These are phyloP conservation scores for Mycena epipterygia DNA, from an alignment of 768 basidiomycete genomes.

Conservation along the genomic window DNA sequence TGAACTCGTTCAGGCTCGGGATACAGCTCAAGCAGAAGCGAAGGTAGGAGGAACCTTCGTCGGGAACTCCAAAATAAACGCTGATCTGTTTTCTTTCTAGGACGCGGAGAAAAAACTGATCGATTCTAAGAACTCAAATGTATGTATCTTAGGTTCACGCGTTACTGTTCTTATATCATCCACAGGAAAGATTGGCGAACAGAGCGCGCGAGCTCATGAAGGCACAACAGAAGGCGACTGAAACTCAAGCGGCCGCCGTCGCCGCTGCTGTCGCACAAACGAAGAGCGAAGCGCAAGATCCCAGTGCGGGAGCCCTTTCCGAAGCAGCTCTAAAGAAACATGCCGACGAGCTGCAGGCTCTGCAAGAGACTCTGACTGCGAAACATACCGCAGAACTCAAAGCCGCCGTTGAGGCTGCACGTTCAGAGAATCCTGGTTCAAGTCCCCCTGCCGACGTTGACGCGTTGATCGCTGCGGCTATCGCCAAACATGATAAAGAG, in stretches of 20 bases:
- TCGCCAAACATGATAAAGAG: slow-evolving; percentile 63
- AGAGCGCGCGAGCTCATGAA: slow-evolving; percentile 68
- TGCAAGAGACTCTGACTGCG: slow-evolving; percentile 66
- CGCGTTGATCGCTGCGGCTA: slow-evolving; percentile 63
- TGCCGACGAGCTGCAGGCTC: slow-evolving; percentile 67
- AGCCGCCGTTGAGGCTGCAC: slow-evolving; percentile 63
- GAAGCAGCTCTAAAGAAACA: slow-evolving; percentile 66
- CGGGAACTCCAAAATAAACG: not conserved
- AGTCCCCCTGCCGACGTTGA: slow-evolving; percentile 53
- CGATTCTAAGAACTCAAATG: slow-evolving; percentile 54
- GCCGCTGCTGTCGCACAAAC: slow-evolving; percentile 70
- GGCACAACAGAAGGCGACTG: slow-evolving; percentile 56
- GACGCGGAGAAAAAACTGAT: slow-evolving; percentile 57
- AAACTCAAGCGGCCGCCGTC: slow-evolving; percentile 64
- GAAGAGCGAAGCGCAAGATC: slow-evolving; percentile 57
- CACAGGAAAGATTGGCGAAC: slow-evolving; percentile 73
- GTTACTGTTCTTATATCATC: not conserved
- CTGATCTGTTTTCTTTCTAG: slow-evolving; percentile 42
- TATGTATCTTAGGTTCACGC: not conserved
- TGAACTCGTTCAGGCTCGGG: slow-evolving; percentile 68
- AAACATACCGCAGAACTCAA: slow-evolving; percentile 69
- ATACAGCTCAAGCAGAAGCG: slow-evolving; percentile 70
- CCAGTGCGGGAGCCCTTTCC: slow-evolving; percentile 35
- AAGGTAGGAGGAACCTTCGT: slow-evolving; percentile 57
- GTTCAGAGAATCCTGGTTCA: slow-evolving; percentile 46